A percentile compares a stretch with the other conserved stretches of the same genome.
These are phyloP conservation scores for Brassica cretica DNA, from an alignment of 345 rosid species.

Conservation along the genomic window DNA sequence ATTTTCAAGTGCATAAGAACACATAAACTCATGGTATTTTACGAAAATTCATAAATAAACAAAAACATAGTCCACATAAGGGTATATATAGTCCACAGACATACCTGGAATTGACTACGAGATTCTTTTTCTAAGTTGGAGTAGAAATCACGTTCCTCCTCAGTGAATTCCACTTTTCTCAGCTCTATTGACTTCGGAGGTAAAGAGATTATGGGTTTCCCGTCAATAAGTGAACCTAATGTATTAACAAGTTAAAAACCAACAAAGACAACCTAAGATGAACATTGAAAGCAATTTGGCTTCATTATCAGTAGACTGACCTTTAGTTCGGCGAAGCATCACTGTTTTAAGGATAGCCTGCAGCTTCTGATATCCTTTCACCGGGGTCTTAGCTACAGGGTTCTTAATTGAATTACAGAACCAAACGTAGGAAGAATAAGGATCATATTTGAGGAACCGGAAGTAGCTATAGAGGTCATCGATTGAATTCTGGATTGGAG, in stretches of 20 bases:
- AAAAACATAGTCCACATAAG: not conserved
- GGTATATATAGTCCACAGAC: too few relatives aligned
- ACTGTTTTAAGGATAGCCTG: constrained; percentile 86
- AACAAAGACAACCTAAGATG: constrained; percentile 2
- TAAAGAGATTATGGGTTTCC: constrained; percentile 75
- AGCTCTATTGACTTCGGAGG: constrained; percentile 78
- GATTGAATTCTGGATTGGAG: constrained; percentile 95
- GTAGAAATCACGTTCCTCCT: constrained; percentile 85
- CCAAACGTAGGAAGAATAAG: constrained; percentile 58
- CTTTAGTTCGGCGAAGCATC: constrained; percentile 99
- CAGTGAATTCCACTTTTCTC: constrained; percentile 80
- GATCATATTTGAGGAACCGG: constrained; percentile 92
- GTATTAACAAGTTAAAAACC: constrained; percentile 29
- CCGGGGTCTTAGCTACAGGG: constrained; percentile 64
- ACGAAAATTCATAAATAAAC: not conserved
- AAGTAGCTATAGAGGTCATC: constrained; percentile 98
- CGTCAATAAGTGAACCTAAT: constrained; percentile 81
- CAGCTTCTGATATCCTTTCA: constrained; percentile 71
- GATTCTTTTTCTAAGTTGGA: constrained; percentile 75
- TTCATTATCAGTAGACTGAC: constrained; percentile 42
- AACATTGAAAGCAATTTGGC: constrained; percentile 14
- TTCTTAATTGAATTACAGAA: constrained; percentile 66
- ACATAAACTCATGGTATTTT: not conserved
- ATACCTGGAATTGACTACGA: constrained; percentile 81
- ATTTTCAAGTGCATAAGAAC: constrained; percentile 1